Conservation (phyloP, 2,329 filamentous ascomycete species). For the Aspergillus calidoustus region DNA sequence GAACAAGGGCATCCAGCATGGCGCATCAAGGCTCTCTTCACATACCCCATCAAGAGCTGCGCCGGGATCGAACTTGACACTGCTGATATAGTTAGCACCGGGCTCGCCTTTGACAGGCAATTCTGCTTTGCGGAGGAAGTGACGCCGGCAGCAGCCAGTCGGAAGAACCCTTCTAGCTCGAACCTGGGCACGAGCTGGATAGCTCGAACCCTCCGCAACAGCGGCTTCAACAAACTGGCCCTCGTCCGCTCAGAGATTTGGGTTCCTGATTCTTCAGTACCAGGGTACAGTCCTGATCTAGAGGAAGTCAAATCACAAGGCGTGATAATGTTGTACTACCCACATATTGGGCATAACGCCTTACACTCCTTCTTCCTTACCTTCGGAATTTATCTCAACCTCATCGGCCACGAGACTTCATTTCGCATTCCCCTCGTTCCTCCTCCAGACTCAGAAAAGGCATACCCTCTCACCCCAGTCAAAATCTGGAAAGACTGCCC, state of each 20-base stretch:
- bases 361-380: constrained; percentile 23
- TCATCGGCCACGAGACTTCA: constrained; percentile 45
- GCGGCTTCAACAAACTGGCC: constrained; percentile 64
- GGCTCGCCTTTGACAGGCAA: constrained; percentile 78
- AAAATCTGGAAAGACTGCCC: constrained; percentile 62
- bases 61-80: constrained; percentile 72
- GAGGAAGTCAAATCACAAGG: constrained; percentile 58
- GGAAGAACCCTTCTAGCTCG: not conserved
- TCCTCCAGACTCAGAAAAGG: constrained; percentile 42
- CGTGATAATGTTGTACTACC: constrained; percentile 57
- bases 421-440: constrained; percentile 61
- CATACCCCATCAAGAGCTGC: constrained; percentile 86
- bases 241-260: constrained; percentile 68
- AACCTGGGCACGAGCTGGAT: constrained; percentile 44
- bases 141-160: constrained; percentile 35
- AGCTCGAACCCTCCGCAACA: constrained; percentile 49
- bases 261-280: constrained; percentile 56
- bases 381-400: constrained; percentile 34
- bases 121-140: constrained; percentile 76
- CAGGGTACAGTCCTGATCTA: constrained; percentile 47
- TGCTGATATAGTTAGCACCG: constrained; percentile 67
- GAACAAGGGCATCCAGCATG: constrained; percentile 44
- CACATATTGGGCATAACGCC: constrained; percentile 27
- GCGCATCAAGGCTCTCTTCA: constrained; percentile 70
- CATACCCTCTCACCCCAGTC: constrained; percentile 53